phyloP scores from a whole-genome alignment of 179 eudicot species.

The Spergularia azorica region DNA sequence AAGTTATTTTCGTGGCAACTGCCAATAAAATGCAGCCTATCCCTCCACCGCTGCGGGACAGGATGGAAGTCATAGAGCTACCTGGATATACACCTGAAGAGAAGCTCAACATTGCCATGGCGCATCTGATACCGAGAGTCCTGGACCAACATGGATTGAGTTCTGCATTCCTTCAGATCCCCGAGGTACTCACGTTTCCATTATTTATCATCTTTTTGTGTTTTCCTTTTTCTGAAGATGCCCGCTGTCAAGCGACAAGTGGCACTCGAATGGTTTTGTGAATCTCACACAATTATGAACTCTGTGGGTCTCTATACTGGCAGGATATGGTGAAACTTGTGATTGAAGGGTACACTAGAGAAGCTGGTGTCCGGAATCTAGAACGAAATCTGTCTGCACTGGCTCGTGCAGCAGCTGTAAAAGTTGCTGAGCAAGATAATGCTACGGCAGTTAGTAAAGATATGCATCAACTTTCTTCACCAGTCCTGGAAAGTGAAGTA shows the following conservation, averaged over 20 bases:
- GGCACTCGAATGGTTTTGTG: no score
- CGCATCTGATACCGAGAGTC: conserved; percentile 91
- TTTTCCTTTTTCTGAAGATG: background rate
- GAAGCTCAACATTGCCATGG: conserved; percentile 88
- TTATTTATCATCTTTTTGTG: background rate
- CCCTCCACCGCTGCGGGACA: conserved; percentile 91
- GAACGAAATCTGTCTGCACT: conserved; percentile 90
- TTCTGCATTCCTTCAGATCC: conserved; percentile 82
- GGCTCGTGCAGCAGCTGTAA: conserved; percentile 99
- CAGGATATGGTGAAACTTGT: conserved; percentile 87
- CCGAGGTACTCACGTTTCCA: conserved; percentile 62
- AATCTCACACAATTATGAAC: background rate
- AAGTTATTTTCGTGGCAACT: conserved; percentile 96
- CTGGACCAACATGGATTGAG: conserved; percentile 96
- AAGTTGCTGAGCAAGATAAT: conserved; percentile 89
- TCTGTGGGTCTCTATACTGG: conserved; percentile 25
- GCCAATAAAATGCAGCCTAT: conserved; percentile 94
- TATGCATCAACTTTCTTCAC: conserved; percentile 72
- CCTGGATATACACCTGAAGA: conserved; percentile 99
- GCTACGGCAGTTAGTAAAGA: conserved; percentile 70
- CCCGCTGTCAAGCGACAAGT: background rate
- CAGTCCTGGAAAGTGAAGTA: conserved; percentile 75
- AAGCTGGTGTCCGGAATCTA: conserved; percentile 96
- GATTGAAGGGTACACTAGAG: conserved; percentile 89
- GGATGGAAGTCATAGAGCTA: conserved; percentile 99